These are phyloP conservation scores for Massariosphaeria phaeospora DNA, from an alignment of 495 filamentous ascomycete species.

Conservation along the genomic window DNA sequence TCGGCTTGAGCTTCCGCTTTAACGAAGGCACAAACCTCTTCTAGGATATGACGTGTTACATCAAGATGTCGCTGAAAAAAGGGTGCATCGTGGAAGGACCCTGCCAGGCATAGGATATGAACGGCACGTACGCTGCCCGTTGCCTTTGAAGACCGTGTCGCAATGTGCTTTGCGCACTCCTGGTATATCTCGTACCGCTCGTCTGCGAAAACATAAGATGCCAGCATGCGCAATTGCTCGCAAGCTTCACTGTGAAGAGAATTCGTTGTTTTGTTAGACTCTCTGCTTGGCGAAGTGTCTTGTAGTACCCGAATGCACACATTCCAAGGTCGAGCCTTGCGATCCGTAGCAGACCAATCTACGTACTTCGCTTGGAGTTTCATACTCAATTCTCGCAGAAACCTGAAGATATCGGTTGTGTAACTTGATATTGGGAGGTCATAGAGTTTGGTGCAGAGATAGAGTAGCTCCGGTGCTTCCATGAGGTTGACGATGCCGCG, in stretches of 20 bases:
- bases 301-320: conserved; percentile 29
- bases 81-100: conserved; percentile 3
- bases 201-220: background rate
- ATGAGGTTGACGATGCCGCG: conserved; percentile 58
- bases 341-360: conserved; percentile 6
- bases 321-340: conserved; percentile 16
- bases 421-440: conserved; percentile 60
- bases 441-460: conserved; percentile 70
- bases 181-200: conserved; percentile 30
- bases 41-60: conserved; percentile 24
- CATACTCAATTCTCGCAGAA: conserved; percentile 17
- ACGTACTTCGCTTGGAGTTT: conserved; percentile 33
- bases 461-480: conserved; percentile 51
- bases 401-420: conserved; percentile 50
- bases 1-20: conserved; percentile 4
- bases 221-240: conserved; percentile 15
- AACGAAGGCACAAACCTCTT: conserved; percentile 34
- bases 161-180: conserved; percentile 24
- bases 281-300: conserved; percentile 25
- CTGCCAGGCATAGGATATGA: background rate
- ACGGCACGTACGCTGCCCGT: conserved; percentile 29
- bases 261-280: conserved; percentile 14
- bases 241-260: conserved; percentile 22
- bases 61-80: conserved; percentile 20
- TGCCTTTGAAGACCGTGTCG: conserved; percentile 16